Conservation (phyloP, 345 rosid genomes). For the Citrus medica region DNA sequence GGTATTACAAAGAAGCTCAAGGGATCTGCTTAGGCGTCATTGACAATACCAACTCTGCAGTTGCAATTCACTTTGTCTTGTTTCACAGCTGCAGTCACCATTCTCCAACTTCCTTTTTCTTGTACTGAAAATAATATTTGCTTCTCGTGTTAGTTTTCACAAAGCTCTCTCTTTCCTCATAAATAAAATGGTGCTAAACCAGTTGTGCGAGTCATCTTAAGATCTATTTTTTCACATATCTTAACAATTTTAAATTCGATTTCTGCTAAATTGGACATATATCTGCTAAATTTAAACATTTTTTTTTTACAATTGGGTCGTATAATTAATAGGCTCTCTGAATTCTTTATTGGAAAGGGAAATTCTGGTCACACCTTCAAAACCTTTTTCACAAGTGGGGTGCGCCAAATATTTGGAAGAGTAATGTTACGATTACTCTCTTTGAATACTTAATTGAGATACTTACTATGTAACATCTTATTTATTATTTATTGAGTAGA, state of each 20-base stretch:
- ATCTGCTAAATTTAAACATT: neutral
- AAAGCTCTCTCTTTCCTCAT: neutral
- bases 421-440: too few relatives aligned
- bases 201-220: neutral
- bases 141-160: neutral
- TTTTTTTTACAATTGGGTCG: too few relatives aligned
- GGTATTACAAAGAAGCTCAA: constrained; percentile 59
- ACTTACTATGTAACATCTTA: too few relatives aligned
- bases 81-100: neutral
- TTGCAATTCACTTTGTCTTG: neutral
- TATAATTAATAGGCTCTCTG: neutral
- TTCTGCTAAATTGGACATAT: neutral
- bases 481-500: too few relatives aligned
- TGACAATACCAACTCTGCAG: neutral
- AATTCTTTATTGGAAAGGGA: neutral
- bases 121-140: constrained; percentile 4
- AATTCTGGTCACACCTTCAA: neutral
- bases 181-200: neutral
- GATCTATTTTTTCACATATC: neutral
- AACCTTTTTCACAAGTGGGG: neutral
- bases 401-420: too few relatives aligned
- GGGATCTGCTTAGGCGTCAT: constrained; percentile 30
- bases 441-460: too few relatives aligned
- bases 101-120: neutral
- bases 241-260: neutral